Conservation (phyloP, 805 yeast species). For the Cyberlindnera nakhonratchasimensis region DNA sequence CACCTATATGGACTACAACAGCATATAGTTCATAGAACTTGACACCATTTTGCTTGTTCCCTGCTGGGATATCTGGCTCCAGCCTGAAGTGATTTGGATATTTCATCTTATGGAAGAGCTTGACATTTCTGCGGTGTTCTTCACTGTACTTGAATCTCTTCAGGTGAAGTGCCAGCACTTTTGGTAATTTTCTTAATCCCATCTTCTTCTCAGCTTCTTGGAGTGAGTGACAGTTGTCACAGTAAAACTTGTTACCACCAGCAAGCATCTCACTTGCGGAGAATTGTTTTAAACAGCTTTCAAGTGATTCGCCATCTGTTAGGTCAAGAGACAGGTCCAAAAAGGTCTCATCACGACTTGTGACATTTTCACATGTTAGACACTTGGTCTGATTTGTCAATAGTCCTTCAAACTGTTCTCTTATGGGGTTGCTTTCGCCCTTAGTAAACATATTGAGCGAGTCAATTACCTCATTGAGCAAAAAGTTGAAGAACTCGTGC, state of each 20-base stretch:
- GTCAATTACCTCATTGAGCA: constrained; percentile 71
- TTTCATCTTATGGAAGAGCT: constrained; percentile 78
- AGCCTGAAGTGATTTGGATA: constrained; percentile 71
- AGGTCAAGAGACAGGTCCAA: constrained; percentile 84
- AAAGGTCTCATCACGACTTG: constrained; percentile 81
- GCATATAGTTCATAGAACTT: constrained; percentile 78
- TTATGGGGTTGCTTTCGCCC: constrained; percentile 48
- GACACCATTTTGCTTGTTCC: constrained; percentile 40
- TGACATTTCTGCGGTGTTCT: constrained; percentile 72
- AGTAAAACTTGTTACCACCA: constrained; percentile 87
- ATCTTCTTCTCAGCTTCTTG: constrained; percentile 94
- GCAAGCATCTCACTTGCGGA: constrained; percentile 81
- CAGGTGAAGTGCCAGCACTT: constrained; percentile 74
- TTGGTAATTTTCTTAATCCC: constrained; percentile 74
- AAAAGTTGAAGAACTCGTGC: constrained; percentile 88
- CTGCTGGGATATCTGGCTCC: constrained; percentile 51
- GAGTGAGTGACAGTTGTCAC: constrained; percentile 83
- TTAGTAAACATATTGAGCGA: constrained; percentile 24
- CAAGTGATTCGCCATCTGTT: constrained; percentile 67
- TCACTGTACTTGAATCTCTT: constrained; percentile 93
- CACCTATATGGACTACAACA: constrained; percentile 91
- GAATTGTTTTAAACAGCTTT: constrained; percentile 77
- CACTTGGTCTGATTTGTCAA: constrained; percentile 88
- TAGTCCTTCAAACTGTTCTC: constrained; percentile 76
- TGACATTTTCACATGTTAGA: constrained; percentile 78